Evolutionary conservation across 805 yeast species (phyloP), one percentile per base, ranked within the genome.

Genomic region (Ascoidea rubescens): DNA sequence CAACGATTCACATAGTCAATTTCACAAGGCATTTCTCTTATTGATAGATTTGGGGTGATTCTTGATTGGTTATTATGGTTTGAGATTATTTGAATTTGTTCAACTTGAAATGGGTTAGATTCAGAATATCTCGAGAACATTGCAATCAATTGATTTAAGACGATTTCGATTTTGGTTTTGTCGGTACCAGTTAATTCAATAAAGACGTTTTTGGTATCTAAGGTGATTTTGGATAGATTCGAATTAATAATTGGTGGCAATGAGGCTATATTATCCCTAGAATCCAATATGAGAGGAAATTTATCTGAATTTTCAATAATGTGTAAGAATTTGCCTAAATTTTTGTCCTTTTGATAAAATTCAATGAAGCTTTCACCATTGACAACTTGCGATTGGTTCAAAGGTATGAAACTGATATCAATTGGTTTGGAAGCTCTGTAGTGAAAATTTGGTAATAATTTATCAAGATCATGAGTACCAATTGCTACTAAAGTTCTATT

Each of bases 161-260:
- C 99, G 64, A 93, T 76, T 63, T 88, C 97, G 50, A 89, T 84
- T 70, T 95, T 95, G 56, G 99, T 91, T 66, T 71, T 85, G 67
- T 93, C 99, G 50, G 96, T 87, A 58, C 96, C 99, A 16, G 98
- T 91, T 54, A 88, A 79, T 59, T 93, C 99, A 61, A 93, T 81
- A 67, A 91, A 88, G 55, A 95, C 86, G 62, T 93, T 90, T 59
- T 71, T 81, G 56, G 99, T 91, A 53, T 87, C 75, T 57, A 89
- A 68, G 17, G 93, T 74, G 62, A 93, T 87, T 71, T 95, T 95
- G 50, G 96, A 83, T 64, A 77, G 86, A 63, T 93, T 84, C 45
- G 96, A 84, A 72, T 93, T 93, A 72, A 93, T 95, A 64, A 93
- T 84, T 57, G 99, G 99, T 50, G 99, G 99, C 73, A 93, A 70